Percentiles rank a stretch among this genome's conserved stretches.
phyloP scores from a whole-genome alignment of 805 yeast species.

The Zygosaccharomyces siamensis region DNA sequence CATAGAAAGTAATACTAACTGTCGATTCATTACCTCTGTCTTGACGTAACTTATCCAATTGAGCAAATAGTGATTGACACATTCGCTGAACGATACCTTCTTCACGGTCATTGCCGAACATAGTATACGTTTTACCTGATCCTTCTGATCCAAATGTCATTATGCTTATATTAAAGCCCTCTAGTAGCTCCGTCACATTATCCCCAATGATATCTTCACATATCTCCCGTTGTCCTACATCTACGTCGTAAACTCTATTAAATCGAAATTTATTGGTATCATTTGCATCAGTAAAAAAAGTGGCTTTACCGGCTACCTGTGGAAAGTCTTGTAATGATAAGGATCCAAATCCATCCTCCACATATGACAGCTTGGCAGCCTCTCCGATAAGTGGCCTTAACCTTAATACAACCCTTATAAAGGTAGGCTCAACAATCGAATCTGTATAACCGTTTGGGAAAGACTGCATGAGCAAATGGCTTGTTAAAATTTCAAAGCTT shows the following conservation, averaged over 20 bases:
- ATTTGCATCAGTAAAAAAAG: slow-evolving; percentile 1
- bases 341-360: slow-evolving; percentile 7
- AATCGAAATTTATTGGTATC: slow-evolving; percentile 47
- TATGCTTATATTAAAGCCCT: slow-evolving; percentile 73
- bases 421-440: not conserved
- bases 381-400: slow-evolving; percentile 6
- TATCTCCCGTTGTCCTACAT: not conserved
- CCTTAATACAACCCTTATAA: slow-evolving; percentile 8
- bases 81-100: slow-evolving; percentile 73
- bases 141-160: slow-evolving; percentile 79
- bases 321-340: slow-evolving; percentile 4
- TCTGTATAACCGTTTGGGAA: not conserved
- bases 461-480: not conserved
- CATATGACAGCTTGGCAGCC: slow-evolving; percentile 7
- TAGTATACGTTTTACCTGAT: slow-evolving; percentile 69
- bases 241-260: slow-evolving; percentile 42
- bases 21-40: slow-evolving; percentile 48
- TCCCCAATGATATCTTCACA: slow-evolving; percentile 2
- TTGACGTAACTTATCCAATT: slow-evolving; percentile 43
- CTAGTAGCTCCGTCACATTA: slow-evolving; percentile 11
- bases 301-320: not conserved
- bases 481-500: not conserved
- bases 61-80: slow-evolving; percentile 57
- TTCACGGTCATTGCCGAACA: slow-evolving; percentile 56
- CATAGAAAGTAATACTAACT: slow-evolving; percentile 70